A percentile compares a stretch with the other conserved stretches of the same genome.
These are phyloP conservation scores for Anacardium occidentale DNA, from an alignment of 345 rosid genomes.

Conservation along the genomic window DNA sequence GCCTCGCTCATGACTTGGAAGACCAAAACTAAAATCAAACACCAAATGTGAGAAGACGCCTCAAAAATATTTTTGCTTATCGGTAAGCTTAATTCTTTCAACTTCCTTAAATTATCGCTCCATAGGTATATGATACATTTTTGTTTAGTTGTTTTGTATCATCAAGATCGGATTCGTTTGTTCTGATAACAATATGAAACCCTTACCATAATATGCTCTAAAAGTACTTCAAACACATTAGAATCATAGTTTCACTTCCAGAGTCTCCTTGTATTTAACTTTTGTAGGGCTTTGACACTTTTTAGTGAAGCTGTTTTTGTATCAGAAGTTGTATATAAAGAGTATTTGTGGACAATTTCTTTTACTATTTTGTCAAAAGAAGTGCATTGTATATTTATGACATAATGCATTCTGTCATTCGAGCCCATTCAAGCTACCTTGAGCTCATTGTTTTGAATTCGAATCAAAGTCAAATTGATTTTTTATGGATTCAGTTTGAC, in stretches of 20 bases:
- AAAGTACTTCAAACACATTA: not conserved
- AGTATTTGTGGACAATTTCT: too few relatives aligned
- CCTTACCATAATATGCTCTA: not conserved
- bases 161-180: not conserved
- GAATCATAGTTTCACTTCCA: not conserved
- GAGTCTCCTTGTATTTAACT: not conserved
- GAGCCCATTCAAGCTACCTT: too few relatives aligned
- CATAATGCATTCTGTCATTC: too few relatives aligned
- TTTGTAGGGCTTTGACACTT: not conserved
- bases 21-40: not conserved
- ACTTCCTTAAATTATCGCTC: not conserved
- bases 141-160: not conserved
- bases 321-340: not conserved
- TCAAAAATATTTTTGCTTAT: constrained; percentile 10
- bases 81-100: constrained; percentile 26
- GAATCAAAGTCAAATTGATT: too few relatives aligned
- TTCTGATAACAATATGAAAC: not conserved
- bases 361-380: too few relatives aligned
- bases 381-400: too few relatives aligned
- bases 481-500: too few relatives aligned
- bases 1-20: not conserved
- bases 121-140: not conserved
- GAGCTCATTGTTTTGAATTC: too few relatives aligned
- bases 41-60: constrained; percentile 9
- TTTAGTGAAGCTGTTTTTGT: not conserved